Evolutionary conservation across 768 basidiomycete genomes (phyloP).

Genomic region (Hericium coralloides): DNA sequence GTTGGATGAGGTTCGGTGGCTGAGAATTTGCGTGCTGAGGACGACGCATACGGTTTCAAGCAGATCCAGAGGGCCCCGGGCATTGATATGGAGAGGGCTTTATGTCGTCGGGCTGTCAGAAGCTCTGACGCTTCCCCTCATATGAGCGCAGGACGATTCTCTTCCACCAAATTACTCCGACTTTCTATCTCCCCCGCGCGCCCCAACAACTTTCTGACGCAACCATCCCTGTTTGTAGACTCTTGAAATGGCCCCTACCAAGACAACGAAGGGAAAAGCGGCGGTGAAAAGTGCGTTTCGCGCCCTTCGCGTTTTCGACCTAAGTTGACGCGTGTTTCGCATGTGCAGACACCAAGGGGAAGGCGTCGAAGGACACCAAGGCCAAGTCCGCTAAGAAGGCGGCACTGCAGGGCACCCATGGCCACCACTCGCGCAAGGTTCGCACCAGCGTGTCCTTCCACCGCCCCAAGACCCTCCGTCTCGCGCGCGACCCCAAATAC

Average conservation of each 20-base stretch:
- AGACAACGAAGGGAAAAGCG: constrained; percentile 56
- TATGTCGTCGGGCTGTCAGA: neutral
- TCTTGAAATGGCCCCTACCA: constrained; percentile 50
- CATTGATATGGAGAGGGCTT: neutral
- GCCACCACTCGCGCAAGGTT: constrained; percentile 69
- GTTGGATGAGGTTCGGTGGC: constrained; percentile 10
- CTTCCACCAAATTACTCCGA: neutral
- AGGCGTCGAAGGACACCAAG: constrained; percentile 41
- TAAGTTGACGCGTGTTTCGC: neutral
- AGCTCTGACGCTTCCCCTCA: neutral
- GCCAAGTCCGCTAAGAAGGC: constrained; percentile 97
- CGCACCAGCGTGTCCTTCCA: constrained; percentile 88
- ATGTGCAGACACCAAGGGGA: constrained; percentile 4
- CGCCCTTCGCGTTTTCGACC: neutral
- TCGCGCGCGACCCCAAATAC: constrained; percentile 82
- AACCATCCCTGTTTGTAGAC: neutral
- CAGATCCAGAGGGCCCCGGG: too few species aligned
- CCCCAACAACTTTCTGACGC: neutral
- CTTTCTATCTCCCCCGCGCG: neutral
- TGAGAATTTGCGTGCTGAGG: neutral
- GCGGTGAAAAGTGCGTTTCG: constrained; percentile 33
- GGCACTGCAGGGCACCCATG: constrained; percentile 78
- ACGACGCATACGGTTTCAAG: too few species aligned
- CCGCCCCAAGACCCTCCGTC: constrained; percentile 88
- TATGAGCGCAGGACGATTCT: neutral